Evolutionary conservation across 192 early-diverging fungal genomes (phyloP).

Genomic region (Chytriomyces hyalinus): DNA sequence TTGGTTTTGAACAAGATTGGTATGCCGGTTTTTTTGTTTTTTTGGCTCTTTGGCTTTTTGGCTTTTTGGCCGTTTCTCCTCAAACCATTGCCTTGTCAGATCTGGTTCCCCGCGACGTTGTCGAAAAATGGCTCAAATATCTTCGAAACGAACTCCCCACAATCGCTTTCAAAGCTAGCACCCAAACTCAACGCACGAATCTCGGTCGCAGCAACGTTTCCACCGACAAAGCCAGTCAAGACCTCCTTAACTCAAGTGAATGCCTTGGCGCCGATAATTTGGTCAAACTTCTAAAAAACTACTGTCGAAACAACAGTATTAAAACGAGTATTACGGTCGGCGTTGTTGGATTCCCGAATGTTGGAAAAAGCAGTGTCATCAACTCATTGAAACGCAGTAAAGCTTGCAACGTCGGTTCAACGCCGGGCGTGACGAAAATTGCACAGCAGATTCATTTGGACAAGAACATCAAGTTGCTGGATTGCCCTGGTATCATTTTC

Average conservation of each 20-base stretch:
- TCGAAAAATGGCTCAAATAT: conserved; percentile 93
- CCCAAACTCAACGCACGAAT: conserved; percentile 89
- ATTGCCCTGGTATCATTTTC: conserved; percentile 99
- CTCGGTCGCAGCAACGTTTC: conserved; percentile 75
- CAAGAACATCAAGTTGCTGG: conserved; percentile 95
- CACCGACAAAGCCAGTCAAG: conserved; percentile 61
- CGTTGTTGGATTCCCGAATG: conserved; percentile 98
- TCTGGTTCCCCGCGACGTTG: conserved; percentile 90
- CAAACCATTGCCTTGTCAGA: conserved; percentile 54
- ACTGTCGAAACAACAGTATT: conserved; percentile 91
- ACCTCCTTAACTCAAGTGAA: conserved; percentile 75
- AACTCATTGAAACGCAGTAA: conserved; percentile 95
- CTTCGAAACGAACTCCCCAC: conserved; percentile 96
- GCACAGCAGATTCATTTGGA: conserved; percentile 94
- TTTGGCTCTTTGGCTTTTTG: conserved; percentile 25
- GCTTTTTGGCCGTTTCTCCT: background rate
- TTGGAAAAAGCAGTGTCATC: conserved; percentile 96
- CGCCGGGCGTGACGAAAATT: conserved; percentile 95
- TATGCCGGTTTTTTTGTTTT: conserved; percentile 45
- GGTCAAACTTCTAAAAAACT: conserved; percentile 95
- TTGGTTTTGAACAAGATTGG: conserved; percentile 97
- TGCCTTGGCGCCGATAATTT: conserved; percentile 92
- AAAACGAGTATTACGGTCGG: conserved; percentile 98
- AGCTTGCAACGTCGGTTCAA: conserved; percentile 93
- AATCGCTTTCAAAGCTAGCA: conserved; percentile 97